Percentiles rank a stretch among this genome's conserved stretches.
Evolutionary conservation across 164 flowering plant species (phyloP).

Genomic region (Aristolochia fimbriata): DNA sequence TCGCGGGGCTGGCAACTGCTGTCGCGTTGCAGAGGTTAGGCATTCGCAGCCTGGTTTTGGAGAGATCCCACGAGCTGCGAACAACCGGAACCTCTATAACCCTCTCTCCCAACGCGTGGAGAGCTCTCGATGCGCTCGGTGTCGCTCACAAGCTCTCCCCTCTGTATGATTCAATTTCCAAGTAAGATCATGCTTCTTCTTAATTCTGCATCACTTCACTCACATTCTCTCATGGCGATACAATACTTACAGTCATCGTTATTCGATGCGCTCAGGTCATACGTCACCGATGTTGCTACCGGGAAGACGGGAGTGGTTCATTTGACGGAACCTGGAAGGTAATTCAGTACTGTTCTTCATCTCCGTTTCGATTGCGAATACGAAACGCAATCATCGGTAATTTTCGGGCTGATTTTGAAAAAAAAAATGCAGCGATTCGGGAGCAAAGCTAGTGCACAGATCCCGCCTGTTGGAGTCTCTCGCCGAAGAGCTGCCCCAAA

Average conservation of each 20-base stretch:
- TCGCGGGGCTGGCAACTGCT: conserved; percentile 24
- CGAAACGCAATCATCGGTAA: not conserved
- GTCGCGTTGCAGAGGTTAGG: conserved; percentile 15
- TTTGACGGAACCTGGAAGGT: not conserved
- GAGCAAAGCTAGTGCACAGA: conserved; percentile 21
- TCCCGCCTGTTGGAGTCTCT: conserved; percentile 22
- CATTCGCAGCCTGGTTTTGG: conserved; percentile 14
- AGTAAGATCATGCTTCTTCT: conserved; percentile 14
- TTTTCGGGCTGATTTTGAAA: not conserved
- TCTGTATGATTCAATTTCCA: conserved; percentile 10
- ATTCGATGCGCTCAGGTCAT: conserved; percentile 3
- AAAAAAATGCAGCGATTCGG: conserved; percentile 7
- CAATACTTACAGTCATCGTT: not conserved
- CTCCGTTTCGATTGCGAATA: no score
- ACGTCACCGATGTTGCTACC: conserved; percentile 5
- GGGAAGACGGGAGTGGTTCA: not conserved
- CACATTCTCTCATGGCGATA: no score
- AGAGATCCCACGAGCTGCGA: conserved; percentile 13
- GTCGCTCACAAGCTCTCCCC: conserved; percentile 30
- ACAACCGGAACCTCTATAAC: conserved; percentile 21
- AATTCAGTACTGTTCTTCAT: not conserved
- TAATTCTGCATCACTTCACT: not conserved
- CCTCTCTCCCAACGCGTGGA: conserved; percentile 27
- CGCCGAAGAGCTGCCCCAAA: conserved; percentile 28
- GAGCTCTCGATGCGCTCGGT: conserved; percentile 28